A percentile compares a stretch with the other conserved stretches of the same genome.
Evolutionary conservation across 2,329 filamentous ascomycete genomes (phyloP).

Genomic region (Karstenula rhodostoma): DNA sequence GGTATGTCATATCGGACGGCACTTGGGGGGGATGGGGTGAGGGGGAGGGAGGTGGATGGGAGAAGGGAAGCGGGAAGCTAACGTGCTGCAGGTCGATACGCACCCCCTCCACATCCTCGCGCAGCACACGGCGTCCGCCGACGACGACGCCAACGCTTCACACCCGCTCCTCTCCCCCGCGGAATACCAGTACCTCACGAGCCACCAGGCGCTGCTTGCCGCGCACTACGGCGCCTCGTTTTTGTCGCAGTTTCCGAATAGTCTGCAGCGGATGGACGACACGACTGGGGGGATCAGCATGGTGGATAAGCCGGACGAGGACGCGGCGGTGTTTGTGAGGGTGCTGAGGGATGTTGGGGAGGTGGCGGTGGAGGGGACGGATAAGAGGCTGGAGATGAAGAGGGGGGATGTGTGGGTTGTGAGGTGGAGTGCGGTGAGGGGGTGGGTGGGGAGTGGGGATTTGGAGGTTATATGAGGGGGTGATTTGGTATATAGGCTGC

Average conservation of each 20-base stretch:
- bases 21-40: background rate
- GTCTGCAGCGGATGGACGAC: conserved; percentile 87
- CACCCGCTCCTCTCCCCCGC: conserved; percentile 69
- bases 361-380: conserved; percentile 66
- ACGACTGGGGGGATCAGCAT: conserved; percentile 88
- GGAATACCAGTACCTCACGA: conserved; percentile 82
- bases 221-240: conserved; percentile 88
- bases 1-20: conserved; percentile 56
- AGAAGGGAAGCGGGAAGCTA: background rate
- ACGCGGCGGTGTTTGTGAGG: conserved; percentile 84
- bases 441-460: conserved; percentile 76
- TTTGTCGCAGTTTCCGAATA: conserved; percentile 78
- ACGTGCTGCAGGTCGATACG: conserved; percentile 70
- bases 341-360: conserved; percentile 69
- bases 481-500: background rate
- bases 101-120: conserved; percentile 77
- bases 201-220: conserved; percentile 84
- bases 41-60: background rate
- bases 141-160: too few species aligned
- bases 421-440: conserved; percentile 66
- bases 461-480: conserved; percentile 64
- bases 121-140: conserved; percentile 45
- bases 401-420: conserved; percentile 66
- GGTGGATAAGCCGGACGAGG: conserved; percentile 86
- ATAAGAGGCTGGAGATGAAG: conserved; percentile 58